Conservation (phyloP, 2,329 filamentous ascomycete genomes). For the Fusarium sp. region DNA sequence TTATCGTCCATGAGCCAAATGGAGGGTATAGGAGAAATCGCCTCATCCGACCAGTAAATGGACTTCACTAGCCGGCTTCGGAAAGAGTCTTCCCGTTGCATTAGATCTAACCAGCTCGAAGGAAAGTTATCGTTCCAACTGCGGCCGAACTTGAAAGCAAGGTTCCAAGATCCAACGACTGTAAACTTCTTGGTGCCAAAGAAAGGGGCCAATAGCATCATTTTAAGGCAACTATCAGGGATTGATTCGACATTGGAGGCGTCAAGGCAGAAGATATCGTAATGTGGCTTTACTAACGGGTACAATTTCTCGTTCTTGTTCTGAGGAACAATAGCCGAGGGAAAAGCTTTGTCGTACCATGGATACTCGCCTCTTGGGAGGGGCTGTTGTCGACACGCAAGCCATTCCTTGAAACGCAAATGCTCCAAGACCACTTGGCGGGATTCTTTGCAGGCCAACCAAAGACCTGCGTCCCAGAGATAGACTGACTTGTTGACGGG, state of each 20-base stretch:
- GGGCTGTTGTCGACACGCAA: neutral
- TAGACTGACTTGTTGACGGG: neutral
- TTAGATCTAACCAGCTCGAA: fast-evolving
- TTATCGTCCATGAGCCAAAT: neutral
- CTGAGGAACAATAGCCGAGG: neutral
- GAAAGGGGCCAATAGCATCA: neutral
- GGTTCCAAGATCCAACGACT: neutral
- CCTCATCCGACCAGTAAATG: neutral
- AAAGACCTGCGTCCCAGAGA: slow-evolving; percentile 13
- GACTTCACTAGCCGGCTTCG: neutral
- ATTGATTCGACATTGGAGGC: neutral
- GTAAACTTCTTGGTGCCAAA: neutral
- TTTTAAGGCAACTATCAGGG: neutral
- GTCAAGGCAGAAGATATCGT: neutral
- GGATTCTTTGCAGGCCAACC: slow-evolving; percentile 7
- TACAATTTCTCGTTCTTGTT: neutral
- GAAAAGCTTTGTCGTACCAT: neutral
- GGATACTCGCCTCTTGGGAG: neutral
- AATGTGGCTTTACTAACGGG: neutral
- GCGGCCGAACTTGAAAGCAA: neutral
- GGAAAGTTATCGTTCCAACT: neutral
- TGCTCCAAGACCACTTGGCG: neutral
- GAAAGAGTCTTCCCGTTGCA: fast-evolving
- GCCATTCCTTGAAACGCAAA: neutral
- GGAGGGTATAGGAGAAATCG: neutral